Base-by-base conservation (phyloP, 2,329 filamentous ascomycete species). In the Calonectria hongkongensis region DNA sequence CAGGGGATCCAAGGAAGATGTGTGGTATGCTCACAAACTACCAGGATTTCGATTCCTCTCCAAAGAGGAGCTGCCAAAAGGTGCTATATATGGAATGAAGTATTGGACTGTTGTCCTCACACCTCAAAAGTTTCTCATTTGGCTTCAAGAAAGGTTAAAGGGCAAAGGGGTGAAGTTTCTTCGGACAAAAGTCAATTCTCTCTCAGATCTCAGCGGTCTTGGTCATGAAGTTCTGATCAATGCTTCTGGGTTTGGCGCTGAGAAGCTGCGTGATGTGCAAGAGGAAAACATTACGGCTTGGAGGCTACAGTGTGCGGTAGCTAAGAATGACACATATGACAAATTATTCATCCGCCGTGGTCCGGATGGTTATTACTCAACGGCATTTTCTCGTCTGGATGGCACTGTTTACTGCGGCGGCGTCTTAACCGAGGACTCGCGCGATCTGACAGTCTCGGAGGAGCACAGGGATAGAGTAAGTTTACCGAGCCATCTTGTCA, bases 91-190 rank as follows among this genome's bases (percentile, higher is more conserved):
- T n/a, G 36, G 45, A 5, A 73, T 74, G 51, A 63, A 30, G 28
- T 78, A 76, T 43, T 51, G 21, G 15, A 76, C 74, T 5, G 70
- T 70, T 3, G 76, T 78, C 21, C 8, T 75, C 1, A 73, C 58
- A 15, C 76, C 76, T 3, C 43, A 13, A 2, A 70, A 64, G 8
- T 73, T 78, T n/a, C 45, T 78, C 5, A n/a, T 16, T 2, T 78
- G 74, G 74, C 10, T 77, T 21, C 64, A 43, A 33, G 56, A 48
- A 67, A 64, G 54, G n/a, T 18, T 62, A 8, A 58, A 47, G 36
- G 13, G 7, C 9, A 18, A 51, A 12, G 51, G 66, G 0, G n/a
- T 68, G 27, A 50, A 68, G 51, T 68, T 68, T 16, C 27, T 33
- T 5, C 50, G 43, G 8, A 48, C 73, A 0, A 71, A 62, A 25